Conservation (phyloP, 192 early-diverging fungal genomes). For the Pilaira anomala region DNA sequence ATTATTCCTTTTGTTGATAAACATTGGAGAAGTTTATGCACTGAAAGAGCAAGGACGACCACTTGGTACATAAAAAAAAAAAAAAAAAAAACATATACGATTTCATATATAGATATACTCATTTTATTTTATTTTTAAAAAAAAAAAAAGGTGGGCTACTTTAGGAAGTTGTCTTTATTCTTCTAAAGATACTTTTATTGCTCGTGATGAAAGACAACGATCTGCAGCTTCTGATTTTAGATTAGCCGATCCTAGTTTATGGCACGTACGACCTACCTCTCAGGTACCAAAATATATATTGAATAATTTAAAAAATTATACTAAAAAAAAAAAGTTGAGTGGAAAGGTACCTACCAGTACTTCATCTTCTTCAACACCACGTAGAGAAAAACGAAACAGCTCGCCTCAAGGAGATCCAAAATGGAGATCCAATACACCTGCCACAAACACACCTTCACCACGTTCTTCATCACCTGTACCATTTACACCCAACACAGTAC, state of each 20-base stretch:
- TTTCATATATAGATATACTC: constrained; percentile 10
- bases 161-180: constrained; percentile 62
- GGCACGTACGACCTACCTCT: constrained; percentile 53
- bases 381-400: background rate
- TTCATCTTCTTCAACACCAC: background rate
- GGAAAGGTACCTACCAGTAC: background rate
- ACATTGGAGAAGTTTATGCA: constrained; percentile 63
- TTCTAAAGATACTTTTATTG: constrained; percentile 57
- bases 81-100: no score
- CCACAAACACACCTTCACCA: constrained; percentile 37
- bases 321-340: background rate
- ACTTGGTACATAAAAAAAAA: no score
- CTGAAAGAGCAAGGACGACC: constrained; percentile 55
- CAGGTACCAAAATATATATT: background rate
- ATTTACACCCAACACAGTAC: background rate
- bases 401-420: background rate
- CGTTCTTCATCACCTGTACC: constrained; percentile 25
- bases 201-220: constrained; percentile 51
- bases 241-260: constrained; percentile 53
- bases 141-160: constrained; percentile 67
- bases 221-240: constrained; percentile 62
- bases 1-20: constrained; percentile 64
- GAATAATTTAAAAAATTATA: no score
- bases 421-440: constrained; percentile 22
- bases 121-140: background rate